Percentiles rank a stretch among this genome's conserved stretches.
Evolutionary conservation across 768 basidiomycete genomes (phyloP).

Genomic region (Mycena amicta): DNA sequence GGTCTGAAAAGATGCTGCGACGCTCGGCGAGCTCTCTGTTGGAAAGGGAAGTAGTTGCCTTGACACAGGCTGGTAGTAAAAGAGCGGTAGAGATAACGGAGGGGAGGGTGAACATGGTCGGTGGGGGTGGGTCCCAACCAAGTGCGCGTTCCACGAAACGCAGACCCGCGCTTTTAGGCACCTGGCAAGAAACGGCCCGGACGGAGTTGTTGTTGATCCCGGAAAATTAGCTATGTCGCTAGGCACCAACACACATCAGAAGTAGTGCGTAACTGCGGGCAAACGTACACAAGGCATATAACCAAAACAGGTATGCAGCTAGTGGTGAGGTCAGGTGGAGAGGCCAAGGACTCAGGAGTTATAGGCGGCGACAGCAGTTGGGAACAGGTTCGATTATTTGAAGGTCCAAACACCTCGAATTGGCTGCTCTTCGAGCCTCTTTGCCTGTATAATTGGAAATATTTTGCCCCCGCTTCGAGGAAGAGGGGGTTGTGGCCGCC

Average conservation of each 20-base stretch:
- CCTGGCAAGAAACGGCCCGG: neutral
- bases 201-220: neutral
- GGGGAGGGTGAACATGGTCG: neutral
- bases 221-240: neutral
- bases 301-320: too few species aligned
- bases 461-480: too few species aligned
- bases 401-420: too few species aligned
- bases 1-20: constrained; percentile 2
- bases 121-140: neutral
- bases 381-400: too few species aligned
- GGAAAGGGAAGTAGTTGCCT: neutral
- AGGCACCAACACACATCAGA: neutral
- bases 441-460: too few species aligned
- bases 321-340: too few species aligned
- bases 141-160: neutral
- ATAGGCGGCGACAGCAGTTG: too few species aligned
- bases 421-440: too few species aligned
- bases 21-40: neutral
- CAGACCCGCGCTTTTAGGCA: neutral
- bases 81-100: constrained; percentile 9
- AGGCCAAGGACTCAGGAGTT: too few species aligned
- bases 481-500: too few species aligned
- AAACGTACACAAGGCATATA: too few species aligned
- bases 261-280: too few species aligned
- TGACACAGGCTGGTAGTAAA: constrained; percentile 4